Conservation (phyloP, 108 stramenopile species). For the Nitzschia sp. region DNA sequence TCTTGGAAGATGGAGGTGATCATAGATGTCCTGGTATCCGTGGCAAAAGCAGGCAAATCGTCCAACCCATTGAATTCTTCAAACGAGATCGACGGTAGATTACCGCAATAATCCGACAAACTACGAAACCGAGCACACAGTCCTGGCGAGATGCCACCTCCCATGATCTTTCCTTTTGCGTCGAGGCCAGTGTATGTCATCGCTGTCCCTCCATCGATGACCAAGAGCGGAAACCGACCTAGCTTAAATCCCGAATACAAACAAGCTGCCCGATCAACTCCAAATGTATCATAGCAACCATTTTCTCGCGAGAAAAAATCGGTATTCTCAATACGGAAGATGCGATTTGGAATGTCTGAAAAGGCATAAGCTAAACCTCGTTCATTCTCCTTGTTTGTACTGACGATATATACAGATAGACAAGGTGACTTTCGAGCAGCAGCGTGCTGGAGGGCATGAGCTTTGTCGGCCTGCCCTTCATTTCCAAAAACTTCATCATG, state of each 20-base stretch:
- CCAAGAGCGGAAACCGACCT: constrained; percentile 12
- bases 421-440: constrained; percentile 11
- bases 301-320: constrained; percentile 67
- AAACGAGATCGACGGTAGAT: constrained; percentile 47
- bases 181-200: constrained; percentile 71
- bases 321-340: constrained; percentile 44
- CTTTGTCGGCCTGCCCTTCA: no score
- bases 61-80: constrained; percentile 27
- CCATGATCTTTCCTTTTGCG: constrained; percentile 55
- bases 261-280: constrained; percentile 72
- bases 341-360: constrained; percentile 44
- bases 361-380: constrained; percentile 33
- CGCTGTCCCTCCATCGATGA: constrained; percentile 76
- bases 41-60: constrained; percentile 43
- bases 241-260: constrained; percentile 2
- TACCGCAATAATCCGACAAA: constrained; percentile 49
- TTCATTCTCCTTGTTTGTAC: constrained; percentile 50
- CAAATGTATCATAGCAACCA: constrained; percentile 67
- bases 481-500: no score
- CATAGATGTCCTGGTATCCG: constrained; percentile 61
- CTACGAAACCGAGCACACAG: constrained; percentile 38
- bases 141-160: constrained; percentile 77
- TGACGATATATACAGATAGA: constrained; percentile 58
- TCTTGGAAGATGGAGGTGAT: constrained; percentile 51
- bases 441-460: constrained; percentile 6